Evolutionary conservation across 257 asterid genomes (phyloP).

Genomic region (Primulina eburnea): DNA sequence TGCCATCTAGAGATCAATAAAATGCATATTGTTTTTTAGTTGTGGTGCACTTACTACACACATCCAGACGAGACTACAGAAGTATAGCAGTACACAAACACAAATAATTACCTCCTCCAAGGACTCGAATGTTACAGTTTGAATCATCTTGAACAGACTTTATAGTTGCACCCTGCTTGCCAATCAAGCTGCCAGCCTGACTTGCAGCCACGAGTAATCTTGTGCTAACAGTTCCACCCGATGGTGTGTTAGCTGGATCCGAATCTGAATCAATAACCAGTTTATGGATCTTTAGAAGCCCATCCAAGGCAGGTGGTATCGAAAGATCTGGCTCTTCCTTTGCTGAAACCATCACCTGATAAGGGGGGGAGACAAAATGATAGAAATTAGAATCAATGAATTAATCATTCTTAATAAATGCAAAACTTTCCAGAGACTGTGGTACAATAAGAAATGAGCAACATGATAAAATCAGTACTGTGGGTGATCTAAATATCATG

Average conservation of each 20-base stretch:
- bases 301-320: conserved; percentile 86
- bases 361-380: conserved; percentile 13
- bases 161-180: conserved; percentile 94
- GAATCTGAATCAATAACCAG: conserved; percentile 57
- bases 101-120: conserved; percentile 63
- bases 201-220: conserved; percentile 87
- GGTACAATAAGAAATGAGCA: conserved; percentile 4
- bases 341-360: conserved; percentile 79
- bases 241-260: conserved; percentile 49
- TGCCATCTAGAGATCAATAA: neutral
- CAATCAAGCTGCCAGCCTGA: conserved; percentile 91
- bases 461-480: conserved; percentile 1
- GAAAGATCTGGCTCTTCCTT: conserved; percentile 79
- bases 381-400: conserved; percentile 20
- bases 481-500: neutral
- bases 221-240: conserved; percentile 56
- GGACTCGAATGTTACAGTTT: conserved; percentile 69
- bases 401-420: neutral
- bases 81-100: conserved; percentile 1
- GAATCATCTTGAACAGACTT: conserved; percentile 84
- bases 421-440: neutral
- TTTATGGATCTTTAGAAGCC: conserved; percentile 75
- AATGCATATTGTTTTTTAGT: neutral
- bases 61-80: neutral
- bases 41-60: neutral